These are phyloP conservation scores for Simplicillium aogashimaense DNA, from an alignment of 2,329 filamentous ascomycete species.

Conservation along the genomic window DNA sequence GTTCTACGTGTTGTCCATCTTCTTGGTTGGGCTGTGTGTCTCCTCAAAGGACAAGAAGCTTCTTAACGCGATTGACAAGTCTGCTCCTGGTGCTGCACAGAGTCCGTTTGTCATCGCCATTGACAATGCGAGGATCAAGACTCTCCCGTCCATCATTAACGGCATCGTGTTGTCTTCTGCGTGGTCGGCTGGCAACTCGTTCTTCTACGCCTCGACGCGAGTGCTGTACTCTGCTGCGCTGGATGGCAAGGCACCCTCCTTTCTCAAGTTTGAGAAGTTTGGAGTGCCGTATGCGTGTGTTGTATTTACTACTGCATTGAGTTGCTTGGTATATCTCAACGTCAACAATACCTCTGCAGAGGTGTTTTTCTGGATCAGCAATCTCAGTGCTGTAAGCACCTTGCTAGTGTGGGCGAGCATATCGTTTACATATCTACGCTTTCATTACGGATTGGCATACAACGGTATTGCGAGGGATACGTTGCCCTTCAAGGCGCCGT, in stretches of 20 bases:
- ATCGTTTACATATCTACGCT: constrained; percentile 58
- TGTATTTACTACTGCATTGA: constrained; percentile 37
- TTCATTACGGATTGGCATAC: constrained; percentile 53
- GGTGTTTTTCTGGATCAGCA: constrained; percentile 53
- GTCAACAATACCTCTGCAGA: constrained; percentile 46
- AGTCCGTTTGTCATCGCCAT: constrained; percentile 52
- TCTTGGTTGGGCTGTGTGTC: constrained; percentile 26
- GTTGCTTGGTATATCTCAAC: constrained; percentile 53
- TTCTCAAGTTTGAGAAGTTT: constrained; percentile 19
- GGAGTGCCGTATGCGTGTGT: constrained; percentile 21
- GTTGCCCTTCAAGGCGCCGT: constrained; percentile 53
- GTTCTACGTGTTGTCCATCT: constrained; percentile 25
- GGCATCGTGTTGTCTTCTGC: constrained; percentile 48
- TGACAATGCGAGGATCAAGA: constrained; percentile 31
- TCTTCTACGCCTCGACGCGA: constrained; percentile 40
- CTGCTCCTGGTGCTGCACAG: constrained; percentile 27
- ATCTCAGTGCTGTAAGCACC: constrained; percentile 56
- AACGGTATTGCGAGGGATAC: constrained; percentile 56
- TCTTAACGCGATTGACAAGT: constrained; percentile 36
- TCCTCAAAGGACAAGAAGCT: constrained; percentile 25
- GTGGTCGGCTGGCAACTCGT: constrained; percentile 48
- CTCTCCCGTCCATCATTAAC: constrained; percentile 42
- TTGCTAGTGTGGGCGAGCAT: constrained; percentile 61
- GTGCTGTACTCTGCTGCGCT: constrained; percentile 37
- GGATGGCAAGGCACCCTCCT: constrained; percentile 27